These are phyloP conservation scores for Tolypocladium inflatum DNA, from an alignment of 2,329 filamentous ascomycete species.

Conservation along the genomic window DNA sequence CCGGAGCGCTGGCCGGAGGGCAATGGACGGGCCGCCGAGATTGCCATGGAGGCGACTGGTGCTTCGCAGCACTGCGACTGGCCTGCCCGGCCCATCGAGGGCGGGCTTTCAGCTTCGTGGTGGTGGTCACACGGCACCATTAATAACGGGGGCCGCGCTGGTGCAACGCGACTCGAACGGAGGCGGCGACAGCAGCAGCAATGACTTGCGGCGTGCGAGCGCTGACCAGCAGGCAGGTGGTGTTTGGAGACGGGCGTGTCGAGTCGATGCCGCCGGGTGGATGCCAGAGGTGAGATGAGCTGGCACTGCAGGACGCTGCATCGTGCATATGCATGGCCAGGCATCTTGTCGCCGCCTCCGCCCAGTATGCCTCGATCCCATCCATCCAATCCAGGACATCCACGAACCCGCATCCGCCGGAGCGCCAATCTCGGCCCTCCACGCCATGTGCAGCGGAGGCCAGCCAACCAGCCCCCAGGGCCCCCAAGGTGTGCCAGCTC, in stretches of 20 bases:
- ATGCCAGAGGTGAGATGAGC: constrained; percentile 6
- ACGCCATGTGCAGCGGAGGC: constrained; percentile 12
- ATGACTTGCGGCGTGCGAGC: not conserved
- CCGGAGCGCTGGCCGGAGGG: not conserved
- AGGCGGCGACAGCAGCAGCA: not conserved
- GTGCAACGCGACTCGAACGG: not conserved
- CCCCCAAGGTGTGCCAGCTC: constrained; percentile 11
- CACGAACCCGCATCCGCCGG: constrained; percentile 8
- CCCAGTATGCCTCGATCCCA: no score
- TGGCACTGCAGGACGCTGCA: constrained; percentile 9
- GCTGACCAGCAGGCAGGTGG: not conserved
- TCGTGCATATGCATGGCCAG: constrained; percentile 5
- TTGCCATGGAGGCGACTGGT: not conserved
- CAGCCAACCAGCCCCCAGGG: not conserved
- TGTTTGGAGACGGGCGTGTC: not conserved
- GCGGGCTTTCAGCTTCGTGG: not conserved
- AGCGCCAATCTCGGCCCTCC: constrained; percentile 16
- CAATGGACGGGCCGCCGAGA: not conserved
- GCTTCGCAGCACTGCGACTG: no score
- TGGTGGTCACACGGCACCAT: not conserved
- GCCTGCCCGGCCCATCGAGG: no score
- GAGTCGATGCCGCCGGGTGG: not conserved
- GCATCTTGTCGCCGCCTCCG: constrained; percentile 1
- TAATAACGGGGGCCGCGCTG: not conserved
- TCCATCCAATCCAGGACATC: constrained; percentile 12